phyloP scores from a whole-genome alignment of 2,329 filamentous ascomycete species.

The Fusarium dlaminii region DNA sequence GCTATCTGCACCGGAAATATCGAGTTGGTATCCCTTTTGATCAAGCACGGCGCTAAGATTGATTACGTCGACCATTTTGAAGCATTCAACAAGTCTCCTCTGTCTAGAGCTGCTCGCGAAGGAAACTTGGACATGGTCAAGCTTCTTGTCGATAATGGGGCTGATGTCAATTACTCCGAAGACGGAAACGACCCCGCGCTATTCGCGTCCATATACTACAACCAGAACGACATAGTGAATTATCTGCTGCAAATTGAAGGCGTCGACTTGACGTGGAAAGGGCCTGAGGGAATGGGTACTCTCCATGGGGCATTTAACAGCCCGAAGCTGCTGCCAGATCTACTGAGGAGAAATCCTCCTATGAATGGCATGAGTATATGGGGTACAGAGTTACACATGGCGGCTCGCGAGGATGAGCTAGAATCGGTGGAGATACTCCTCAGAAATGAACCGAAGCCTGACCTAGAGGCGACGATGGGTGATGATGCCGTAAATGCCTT shows the following conservation, averaged over 20 bases:
- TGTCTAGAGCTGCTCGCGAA: neutral
- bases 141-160: neutral
- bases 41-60: neutral
- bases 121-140: neutral
- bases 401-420: fast-evolving
- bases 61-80: neutral
- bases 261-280: neutral
- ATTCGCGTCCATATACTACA: neutral
- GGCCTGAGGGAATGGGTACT: neutral
- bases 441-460: neutral
- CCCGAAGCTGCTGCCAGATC: neutral
- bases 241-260: neutral
- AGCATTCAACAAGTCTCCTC: neutral
- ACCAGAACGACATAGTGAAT: fast-evolving
- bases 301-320: neutral
- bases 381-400: neutral
- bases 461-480: neutral
- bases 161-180: neutral
- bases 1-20: neutral
- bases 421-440: neutral
- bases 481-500: neutral
- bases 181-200: neutral
- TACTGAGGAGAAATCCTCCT: neutral
- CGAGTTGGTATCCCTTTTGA: neutral
- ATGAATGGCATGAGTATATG: neutral